Percentiles rank a stretch among this genome's conserved stretches.
phyloP scores from a whole-genome alignment of 805 yeast species.

The Diddensiella transvaalensis region DNA sequence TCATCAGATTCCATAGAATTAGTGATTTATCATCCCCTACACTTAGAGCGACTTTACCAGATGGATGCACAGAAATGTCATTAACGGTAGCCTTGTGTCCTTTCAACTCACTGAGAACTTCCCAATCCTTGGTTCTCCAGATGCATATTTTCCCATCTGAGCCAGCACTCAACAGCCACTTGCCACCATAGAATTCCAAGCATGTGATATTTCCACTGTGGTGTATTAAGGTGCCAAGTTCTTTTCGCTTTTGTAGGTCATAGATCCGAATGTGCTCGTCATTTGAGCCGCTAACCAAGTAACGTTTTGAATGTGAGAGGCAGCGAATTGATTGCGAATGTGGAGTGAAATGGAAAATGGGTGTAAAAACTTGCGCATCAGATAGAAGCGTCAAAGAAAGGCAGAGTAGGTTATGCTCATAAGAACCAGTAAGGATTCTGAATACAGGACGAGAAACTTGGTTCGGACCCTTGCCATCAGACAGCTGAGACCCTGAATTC shows the following conservation, averaged over 20 bases:
- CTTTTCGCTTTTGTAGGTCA: conserved; percentile 90
- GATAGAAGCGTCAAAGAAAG: conserved; percentile 63
- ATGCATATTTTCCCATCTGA: conserved; percentile 86
- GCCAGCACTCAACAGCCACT: conserved; percentile 87
- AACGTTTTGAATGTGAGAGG: conserved; percentile 76
- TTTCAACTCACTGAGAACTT: conserved; percentile 76
- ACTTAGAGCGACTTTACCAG: conserved; percentile 85
- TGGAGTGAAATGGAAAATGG: conserved; percentile 94
- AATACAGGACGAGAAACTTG: conserved; percentile 28
- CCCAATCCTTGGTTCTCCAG: conserved; percentile 99
- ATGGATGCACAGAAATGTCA: conserved; percentile 84
- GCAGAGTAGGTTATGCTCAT: conserved; percentile 89
- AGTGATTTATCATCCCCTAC: conserved; percentile 83
- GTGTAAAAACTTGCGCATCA: conserved; percentile 59
- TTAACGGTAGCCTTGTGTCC: conserved; percentile 84
- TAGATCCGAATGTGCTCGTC: conserved; percentile 94
- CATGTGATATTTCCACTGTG: conserved; percentile 87
- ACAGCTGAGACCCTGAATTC: too few relatives aligned
- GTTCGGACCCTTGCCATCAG: neutral
- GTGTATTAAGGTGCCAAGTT: conserved; percentile 82
- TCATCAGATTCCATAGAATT: conserved; percentile 94
- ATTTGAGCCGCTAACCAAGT: conserved; percentile 88
- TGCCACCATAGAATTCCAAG: conserved; percentile 53
- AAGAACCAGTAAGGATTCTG: conserved; percentile 88
- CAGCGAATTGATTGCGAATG: conserved; percentile 86